Evolutionary conservation across 2,329 filamentous ascomycete species (phyloP).

Genomic region (Tolypocladium inflatum): DNA sequence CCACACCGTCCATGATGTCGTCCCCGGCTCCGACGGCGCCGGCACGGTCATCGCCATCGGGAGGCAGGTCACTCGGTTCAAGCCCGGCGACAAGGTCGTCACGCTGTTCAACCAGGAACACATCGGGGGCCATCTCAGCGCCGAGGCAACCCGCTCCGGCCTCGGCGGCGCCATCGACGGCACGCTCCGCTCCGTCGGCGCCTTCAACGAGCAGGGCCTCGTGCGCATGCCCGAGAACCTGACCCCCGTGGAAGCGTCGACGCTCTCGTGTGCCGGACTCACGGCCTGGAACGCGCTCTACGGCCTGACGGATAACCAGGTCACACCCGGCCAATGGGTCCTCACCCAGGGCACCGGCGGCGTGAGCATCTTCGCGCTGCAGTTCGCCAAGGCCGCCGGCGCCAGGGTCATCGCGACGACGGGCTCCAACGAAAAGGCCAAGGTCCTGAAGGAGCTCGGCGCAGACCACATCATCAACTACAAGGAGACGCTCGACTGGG

Average conservation of each 20-base stretch:
- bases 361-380: slow-evolving; percentile 57
- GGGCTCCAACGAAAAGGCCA: slow-evolving; percentile 32
- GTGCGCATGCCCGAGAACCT: slow-evolving; percentile 52
- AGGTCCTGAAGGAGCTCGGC: slow-evolving; percentile 33
- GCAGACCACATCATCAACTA: slow-evolving; percentile 43
- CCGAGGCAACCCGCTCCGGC: slow-evolving; percentile 34
- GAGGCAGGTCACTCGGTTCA: slow-evolving; percentile 35
- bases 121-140: slow-evolving; percentile 31
- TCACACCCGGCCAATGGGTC: slow-evolving; percentile 48
- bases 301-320: slow-evolving; percentile 34
- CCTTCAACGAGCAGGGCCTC: slow-evolving; percentile 59
- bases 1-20: slow-evolving; percentile 27
- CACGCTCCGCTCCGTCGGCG: slow-evolving; percentile 55
- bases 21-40: slow-evolving; percentile 43
- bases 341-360: slow-evolving; percentile 64
- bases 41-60: slow-evolving; percentile 44
- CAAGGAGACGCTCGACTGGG: slow-evolving; percentile 34
- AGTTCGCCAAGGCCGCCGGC: slow-evolving; percentile 40
- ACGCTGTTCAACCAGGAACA: slow-evolving; percentile 55
- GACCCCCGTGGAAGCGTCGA: slow-evolving; percentile 41
- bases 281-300: slow-evolving; percentile 60
- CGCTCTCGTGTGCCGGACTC: slow-evolving; percentile 50
- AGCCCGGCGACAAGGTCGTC: slow-evolving; percentile 42
- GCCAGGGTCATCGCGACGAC: slow-evolving; percentile 41
- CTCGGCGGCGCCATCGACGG: slow-evolving; percentile 63